Base-by-base conservation (phyloP, 2,329 filamentous ascomycete species). In the Macrophomina phaseolina region DNA sequence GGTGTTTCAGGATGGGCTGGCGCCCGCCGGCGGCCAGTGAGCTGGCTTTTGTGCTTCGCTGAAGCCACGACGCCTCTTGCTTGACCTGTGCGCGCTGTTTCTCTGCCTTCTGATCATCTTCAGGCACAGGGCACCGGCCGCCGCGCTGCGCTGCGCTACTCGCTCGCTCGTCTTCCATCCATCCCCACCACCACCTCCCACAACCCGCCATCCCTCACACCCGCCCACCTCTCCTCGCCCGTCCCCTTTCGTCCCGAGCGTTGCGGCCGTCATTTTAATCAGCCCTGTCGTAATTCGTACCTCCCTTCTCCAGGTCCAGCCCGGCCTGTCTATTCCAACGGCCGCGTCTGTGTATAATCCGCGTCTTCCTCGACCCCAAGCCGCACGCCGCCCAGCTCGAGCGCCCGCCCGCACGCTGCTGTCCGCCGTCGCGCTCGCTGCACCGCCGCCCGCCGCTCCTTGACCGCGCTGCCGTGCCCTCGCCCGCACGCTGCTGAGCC, bases 201-300 rank as follows among this genome's bases (percentile, higher is more conserved):
- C 58, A n/a, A 62, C 58, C 38, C 36, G 38, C 42, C 42, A 61
- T 16, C 56, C 18, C 45, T 8, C 52, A n/a, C 42, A 49, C 42
- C 58, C 58, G 46, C 58, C 42, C 42, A 14, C 40, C 16, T 36
- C 55, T 38, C 55, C 40, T 32, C 42, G 5, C 45, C 38, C 45
- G 23, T 45, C 46, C 58, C 58, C 56, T 32, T 62, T 49, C 58
- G 58, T 62, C 58, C 58, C 45, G 58, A 62, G 58, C 58, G 58
- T 49, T 62, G 58, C 58, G 58, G 58, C 58, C 58, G 58, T 62
- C 58, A 49, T 62, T 64, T 53, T 64, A 64, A 64, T 64, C 61
- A 52, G 61, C 48, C 46, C 61, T 53, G 61, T 64, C 49, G 61
- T 64, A 64, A 64, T 64, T 64, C 61, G 61, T 64, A 52, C 49